phyloP scores from a whole-genome alignment of 163 green algal genomes.

The Scenedesmus sp. region DNA sequence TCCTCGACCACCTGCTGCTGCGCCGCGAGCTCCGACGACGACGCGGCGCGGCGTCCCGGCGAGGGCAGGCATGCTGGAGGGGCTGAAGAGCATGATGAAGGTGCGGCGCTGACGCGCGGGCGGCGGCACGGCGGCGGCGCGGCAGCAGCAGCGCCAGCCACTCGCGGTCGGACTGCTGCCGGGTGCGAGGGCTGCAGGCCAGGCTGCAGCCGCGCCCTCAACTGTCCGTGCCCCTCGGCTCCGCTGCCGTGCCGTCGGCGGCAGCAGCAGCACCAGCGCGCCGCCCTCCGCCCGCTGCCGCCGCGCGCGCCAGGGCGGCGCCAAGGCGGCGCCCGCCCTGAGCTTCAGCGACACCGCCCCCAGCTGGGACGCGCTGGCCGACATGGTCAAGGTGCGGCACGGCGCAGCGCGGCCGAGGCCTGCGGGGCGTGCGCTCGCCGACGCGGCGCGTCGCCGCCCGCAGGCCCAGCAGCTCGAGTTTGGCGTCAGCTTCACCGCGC shows the following conservation, averaged over 20 bases:
- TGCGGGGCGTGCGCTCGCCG: slow-evolving; percentile 10
- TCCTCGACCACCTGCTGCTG: no score
- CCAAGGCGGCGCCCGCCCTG: background rate
- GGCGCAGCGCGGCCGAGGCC: slow-evolving; percentile 25
- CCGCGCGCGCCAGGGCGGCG: background rate
- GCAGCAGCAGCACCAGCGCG: background rate
- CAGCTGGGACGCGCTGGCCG: slow-evolving; percentile 63
- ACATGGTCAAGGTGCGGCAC: slow-evolving; percentile 53
- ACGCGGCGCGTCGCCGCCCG: background rate
- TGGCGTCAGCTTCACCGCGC: slow-evolving; percentile 19
- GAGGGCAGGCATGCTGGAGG: no score
- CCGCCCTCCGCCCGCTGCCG: no score
- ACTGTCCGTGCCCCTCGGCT: no score
- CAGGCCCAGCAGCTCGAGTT: slow-evolving; percentile 33
- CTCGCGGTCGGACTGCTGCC: background rate
- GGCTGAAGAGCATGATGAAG: no score
- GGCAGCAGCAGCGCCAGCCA: background rate
- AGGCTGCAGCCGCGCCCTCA: no score
- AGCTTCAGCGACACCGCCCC: slow-evolving; percentile 66
- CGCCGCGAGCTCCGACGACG: no score
- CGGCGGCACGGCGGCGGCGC: no score
- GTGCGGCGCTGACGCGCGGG: no score
- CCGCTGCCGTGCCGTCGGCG: no score
- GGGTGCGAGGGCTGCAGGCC: no score
- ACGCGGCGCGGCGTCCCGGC: no score